Conservation (phyloP, 2,329 filamentous ascomycete genomes). For the Coleophoma crateriformis region DNA sequence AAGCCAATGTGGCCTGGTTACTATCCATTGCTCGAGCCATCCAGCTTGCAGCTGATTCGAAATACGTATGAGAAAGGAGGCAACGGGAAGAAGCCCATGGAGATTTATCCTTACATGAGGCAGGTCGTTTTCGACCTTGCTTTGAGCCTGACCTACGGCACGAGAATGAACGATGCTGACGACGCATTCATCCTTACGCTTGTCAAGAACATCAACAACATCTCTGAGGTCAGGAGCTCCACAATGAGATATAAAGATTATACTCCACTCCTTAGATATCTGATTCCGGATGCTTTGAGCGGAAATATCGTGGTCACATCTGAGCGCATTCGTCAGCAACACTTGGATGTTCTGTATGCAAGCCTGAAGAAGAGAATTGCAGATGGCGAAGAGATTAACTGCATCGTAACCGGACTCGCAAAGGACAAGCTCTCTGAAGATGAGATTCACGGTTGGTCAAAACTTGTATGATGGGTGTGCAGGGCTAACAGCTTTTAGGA, state of each 20-base stretch:
- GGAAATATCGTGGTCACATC: neutral
- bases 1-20: slow-evolving; percentile 18
- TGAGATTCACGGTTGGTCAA: slow-evolving; percentile 10
- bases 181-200: slow-evolving; percentile 14
- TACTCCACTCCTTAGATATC: slow-evolving; percentile 4
- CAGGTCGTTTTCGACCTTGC: slow-evolving; percentile 18
- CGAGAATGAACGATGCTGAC: slow-evolving; percentile 15
- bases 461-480: too few relatives aligned
- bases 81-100: slow-evolving; percentile 11
- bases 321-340: neutral
- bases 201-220: slow-evolving; percentile 16
- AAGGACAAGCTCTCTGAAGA: slow-evolving; percentile 10
- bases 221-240: slow-evolving; percentile 17
- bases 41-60: slow-evolving; percentile 7
- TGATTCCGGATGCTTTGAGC: neutral
- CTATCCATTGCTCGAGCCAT: slow-evolving; percentile 17
- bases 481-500: too few relatives aligned
- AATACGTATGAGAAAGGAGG: slow-evolving; percentile 7
- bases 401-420: neutral
- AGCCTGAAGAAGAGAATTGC: neutral
- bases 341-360: neutral
- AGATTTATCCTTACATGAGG: slow-evolving; percentile 16
- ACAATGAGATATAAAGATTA: slow-evolving; percentile 17
- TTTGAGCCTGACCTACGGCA: slow-evolving; percentile 18
- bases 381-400: neutral